Evolutionary conservation across 805 yeast species (phyloP).

Genomic region (Hanseniaspora clermontiae): DNA sequence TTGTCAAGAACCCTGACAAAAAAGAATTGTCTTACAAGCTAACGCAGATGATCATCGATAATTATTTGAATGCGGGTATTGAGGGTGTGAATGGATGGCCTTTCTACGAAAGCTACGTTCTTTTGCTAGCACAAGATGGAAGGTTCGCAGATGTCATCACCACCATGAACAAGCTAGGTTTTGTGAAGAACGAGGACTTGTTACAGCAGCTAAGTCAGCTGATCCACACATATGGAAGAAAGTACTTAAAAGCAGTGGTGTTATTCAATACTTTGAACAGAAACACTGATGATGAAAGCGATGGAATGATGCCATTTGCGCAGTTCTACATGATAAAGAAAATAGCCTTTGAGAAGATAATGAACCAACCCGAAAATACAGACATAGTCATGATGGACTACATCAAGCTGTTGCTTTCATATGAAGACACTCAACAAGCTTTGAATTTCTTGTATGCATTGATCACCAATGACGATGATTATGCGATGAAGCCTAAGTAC

Average conservation of each 20-base stretch:
- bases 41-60: neutral
- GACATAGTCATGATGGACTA: neutral
- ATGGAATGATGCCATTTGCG: constrained; percentile 1
- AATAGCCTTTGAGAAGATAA: neutral
- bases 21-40: neutral
- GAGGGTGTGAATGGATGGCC: neutral
- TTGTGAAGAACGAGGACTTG: neutral
- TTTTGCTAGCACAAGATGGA: constrained; percentile 1
- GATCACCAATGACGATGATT: neutral
- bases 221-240: neutral
- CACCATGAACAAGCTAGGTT: neutral
- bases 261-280: neutral
- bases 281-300: neutral
- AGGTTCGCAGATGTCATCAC: neutral
- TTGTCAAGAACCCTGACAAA: neutral
- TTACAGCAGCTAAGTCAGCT: neutral
- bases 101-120: constrained; percentile 4
- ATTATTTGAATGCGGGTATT: neutral
- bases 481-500: neutral
- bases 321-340: constrained; percentile 8
- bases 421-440: constrained; percentile 9
- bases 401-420: constrained; percentile 6
- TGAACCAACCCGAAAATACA: neutral
- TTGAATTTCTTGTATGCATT: constrained; percentile 1
- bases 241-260: neutral